These are phyloP conservation scores for Pelagophyceae sp. DNA, from an alignment of 352 stramenopile species.

Conservation along the genomic window DNA sequence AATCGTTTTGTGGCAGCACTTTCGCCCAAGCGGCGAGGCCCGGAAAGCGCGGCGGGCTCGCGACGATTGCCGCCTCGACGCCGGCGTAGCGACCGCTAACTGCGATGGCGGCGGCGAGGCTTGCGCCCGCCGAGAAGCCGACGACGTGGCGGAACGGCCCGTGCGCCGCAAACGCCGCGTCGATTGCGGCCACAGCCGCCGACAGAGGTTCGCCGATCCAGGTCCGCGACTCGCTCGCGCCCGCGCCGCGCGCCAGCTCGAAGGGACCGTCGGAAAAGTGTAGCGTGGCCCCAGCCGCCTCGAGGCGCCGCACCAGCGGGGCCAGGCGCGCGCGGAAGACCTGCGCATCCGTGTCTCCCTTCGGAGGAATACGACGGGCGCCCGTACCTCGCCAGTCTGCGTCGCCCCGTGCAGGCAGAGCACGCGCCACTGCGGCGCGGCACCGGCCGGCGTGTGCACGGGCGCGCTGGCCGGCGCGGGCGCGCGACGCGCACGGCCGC, in stretches of 20 bases:
- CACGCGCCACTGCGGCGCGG: background rate
- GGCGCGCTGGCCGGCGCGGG: no score
- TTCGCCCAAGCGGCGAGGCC: background rate
- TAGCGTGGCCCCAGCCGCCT: background rate
- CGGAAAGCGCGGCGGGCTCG: background rate
- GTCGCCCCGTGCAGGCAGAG: slow-evolving; percentile 1
- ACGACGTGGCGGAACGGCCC: background rate
- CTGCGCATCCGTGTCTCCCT: background rate
- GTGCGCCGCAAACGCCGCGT: background rate
- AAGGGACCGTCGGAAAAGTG: background rate
- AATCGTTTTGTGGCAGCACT: background rate
- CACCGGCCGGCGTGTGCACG: no score
- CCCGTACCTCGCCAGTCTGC: background rate
- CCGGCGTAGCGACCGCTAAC: background rate
- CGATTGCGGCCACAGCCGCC: background rate
- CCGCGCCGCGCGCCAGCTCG: background rate
- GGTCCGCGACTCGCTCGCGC: background rate
- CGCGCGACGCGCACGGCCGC: no score
- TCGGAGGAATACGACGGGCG: background rate
- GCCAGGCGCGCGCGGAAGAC: background rate
- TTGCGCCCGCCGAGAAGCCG: slow-evolving; percentile 1
- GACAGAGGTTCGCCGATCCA: background rate
- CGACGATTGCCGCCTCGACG: background rate
- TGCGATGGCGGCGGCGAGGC: background rate
- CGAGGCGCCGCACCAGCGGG: background rate